These are phyloP conservation scores for Mucor ambiguus DNA, from an alignment of 371 early-diverging fungal species.

Conservation along the genomic window DNA sequence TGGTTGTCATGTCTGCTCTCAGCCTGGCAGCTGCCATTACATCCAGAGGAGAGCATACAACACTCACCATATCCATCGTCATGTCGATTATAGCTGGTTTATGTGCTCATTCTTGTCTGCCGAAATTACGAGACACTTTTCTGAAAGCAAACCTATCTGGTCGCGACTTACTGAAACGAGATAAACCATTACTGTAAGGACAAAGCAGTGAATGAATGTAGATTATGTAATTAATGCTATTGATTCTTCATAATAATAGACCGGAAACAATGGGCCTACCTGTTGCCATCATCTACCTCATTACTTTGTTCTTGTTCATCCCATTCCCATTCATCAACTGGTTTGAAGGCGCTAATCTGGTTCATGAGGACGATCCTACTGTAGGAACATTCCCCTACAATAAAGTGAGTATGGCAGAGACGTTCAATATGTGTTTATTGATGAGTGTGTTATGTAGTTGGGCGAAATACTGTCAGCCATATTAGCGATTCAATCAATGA, in stretches of 20 bases:
- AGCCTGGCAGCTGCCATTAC: constrained; percentile 11
- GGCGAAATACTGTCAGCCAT: constrained; percentile 88
- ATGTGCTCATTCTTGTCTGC: constrained; percentile 60
- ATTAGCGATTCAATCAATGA: constrained; percentile 91
- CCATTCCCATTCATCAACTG: constrained; percentile 90
- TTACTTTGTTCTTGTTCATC: constrained; percentile 87
- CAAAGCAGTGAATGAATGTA: background rate
- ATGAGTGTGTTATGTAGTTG: constrained; percentile 46
- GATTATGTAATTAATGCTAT: background rate
- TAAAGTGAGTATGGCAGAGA: constrained; percentile 47
- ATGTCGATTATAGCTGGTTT: constrained; percentile 71
- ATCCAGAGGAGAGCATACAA: constrained; percentile 49
- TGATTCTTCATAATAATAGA: constrained; percentile 10
- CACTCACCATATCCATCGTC: constrained; percentile 66
- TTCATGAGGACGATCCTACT: constrained; percentile 38
- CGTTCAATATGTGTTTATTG: background rate
- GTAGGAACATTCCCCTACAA: constrained; percentile 71
- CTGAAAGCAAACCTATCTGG: constrained; percentile 78
- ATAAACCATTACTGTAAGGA: constrained; percentile 72
- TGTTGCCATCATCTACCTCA: constrained; percentile 73
- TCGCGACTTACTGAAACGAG: constrained; percentile 78
- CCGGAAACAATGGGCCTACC: constrained; percentile 50
- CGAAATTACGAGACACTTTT: constrained; percentile 61
- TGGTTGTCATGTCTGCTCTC: constrained; percentile 9
- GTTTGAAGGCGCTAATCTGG: constrained; percentile 56